Percentiles rank a stretch among this genome's conserved stretches.
These are phyloP conservation scores for Penicillium griseofulvum DNA, from an alignment of 2,329 filamentous ascomycete genomes.

Conservation along the genomic window DNA sequence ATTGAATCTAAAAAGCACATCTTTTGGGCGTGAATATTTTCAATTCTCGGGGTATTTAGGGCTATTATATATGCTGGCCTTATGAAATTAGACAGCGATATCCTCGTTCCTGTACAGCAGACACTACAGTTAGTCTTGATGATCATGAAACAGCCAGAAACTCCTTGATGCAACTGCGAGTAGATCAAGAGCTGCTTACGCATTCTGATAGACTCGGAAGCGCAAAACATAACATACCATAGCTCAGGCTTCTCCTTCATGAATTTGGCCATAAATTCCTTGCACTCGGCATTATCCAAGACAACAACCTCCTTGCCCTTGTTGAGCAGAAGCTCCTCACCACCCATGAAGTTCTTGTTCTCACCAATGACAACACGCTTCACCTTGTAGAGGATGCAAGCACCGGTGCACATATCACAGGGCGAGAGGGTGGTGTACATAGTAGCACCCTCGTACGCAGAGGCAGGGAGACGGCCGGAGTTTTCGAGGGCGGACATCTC, in stretches of 20 bases:
- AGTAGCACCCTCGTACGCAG: slow-evolving; percentile 67
- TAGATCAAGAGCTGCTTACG: neutral
- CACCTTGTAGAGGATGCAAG: slow-evolving; percentile 73
- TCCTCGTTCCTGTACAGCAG: slow-evolving; percentile 54
- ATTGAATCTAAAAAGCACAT: slow-evolving; percentile 7
- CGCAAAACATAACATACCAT: slow-evolving; percentile 53
- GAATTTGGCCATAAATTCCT: slow-evolving; percentile 68
- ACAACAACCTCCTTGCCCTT: slow-evolving; percentile 73
- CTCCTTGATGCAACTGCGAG: neutral
- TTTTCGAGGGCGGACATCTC: slow-evolving; percentile 75
- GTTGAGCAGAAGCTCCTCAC: slow-evolving; percentile 66
- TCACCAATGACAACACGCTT: slow-evolving; percentile 73
- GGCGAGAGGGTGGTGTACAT: slow-evolving; percentile 81
- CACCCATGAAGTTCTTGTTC: slow-evolving; percentile 71
- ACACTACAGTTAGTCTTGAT: slow-evolving; percentile 14
- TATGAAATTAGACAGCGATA: slow-evolving; percentile 49
- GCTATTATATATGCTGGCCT: slow-evolving; percentile 11
- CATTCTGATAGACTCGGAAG: neutral
- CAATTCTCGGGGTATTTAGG: slow-evolving; percentile 4
- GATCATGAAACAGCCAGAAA: slow-evolving; percentile 3
- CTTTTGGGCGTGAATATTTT: slow-evolving; percentile 4
- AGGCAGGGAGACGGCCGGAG: slow-evolving; percentile 68
- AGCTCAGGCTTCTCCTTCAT: slow-evolving; percentile 69
- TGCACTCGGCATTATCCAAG: slow-evolving; percentile 63
- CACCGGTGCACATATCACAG: slow-evolving; percentile 79